Conservation (phyloP, 1,139 yeast genomes). For the Hanseniaspora gamundiae region DNA sequence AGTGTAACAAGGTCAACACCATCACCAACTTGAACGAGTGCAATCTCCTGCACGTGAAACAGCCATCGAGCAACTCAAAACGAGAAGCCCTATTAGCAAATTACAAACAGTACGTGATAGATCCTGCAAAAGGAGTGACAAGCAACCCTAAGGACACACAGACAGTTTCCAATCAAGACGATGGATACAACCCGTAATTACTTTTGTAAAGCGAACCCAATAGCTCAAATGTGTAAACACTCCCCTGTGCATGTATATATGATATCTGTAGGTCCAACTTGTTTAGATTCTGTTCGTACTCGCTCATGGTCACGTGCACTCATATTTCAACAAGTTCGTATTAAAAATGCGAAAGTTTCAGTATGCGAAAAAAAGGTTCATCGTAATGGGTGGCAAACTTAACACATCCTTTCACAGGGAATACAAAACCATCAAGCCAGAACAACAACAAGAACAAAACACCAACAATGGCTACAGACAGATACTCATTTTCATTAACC, state of each 20-base stretch:
- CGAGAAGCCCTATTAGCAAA: constrained; percentile 7
- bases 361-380: no score
- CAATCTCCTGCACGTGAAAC: constrained; percentile 72
- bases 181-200: no score
- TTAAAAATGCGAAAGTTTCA: no score
- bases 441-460: neutral
- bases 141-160: no score
- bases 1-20: constrained; percentile 55
- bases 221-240: no score
- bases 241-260: no score
- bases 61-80: constrained; percentile 36
- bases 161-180: no score
- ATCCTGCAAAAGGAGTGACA: neutral
- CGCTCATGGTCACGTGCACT: no score
- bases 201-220: no score
- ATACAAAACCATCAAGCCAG: neutral
- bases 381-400: neutral
- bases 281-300: no score
- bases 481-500: constrained; percentile 93
- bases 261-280: no score
- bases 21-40: constrained; percentile 36
- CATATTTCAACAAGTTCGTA: no score
- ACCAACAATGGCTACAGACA: constrained; percentile 65
- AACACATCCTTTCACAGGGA: neutral
- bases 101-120: neutral